phyloP scores from a whole-genome alignment of 495 filamentous ascomycete genomes.

The Aspergillus bridgeri region DNA sequence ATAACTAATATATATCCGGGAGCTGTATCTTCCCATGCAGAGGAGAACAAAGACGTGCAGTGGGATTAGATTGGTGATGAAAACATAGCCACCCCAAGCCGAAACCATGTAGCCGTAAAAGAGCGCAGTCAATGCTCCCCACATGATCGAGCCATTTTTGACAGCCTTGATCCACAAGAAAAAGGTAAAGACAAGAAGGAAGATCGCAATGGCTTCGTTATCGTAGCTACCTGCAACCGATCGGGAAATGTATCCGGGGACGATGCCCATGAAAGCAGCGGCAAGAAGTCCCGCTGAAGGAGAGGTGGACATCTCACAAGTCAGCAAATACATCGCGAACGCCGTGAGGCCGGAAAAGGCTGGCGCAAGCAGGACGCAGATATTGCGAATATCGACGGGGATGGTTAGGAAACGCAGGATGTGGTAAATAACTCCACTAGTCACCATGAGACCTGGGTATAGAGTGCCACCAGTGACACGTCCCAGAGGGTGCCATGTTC shows the following conservation, averaged over 20 bases:
- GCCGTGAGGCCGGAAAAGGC: slow-evolving; percentile 95
- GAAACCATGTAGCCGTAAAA: slow-evolving; percentile 99
- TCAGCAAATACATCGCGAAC: slow-evolving; percentile 90
- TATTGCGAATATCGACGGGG: slow-evolving; percentile 97
- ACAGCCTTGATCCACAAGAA: slow-evolving; percentile 98
- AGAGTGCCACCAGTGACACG: slow-evolving; percentile 98
- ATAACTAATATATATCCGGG: slow-evolving; percentile 91
- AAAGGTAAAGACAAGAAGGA: slow-evolving; percentile 97
- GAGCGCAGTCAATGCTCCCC: slow-evolving; percentile 89
- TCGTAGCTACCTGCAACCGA: slow-evolving; percentile 99
- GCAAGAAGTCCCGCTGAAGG: slow-evolving; percentile 93
- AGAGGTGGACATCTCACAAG: slow-evolving; percentile 90
- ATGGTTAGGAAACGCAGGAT: slow-evolving; percentile 85
- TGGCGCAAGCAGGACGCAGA: slow-evolving; percentile 95
- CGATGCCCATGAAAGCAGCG: slow-evolving; percentile 94
- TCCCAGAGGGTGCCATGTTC: slow-evolving; percentile 98
- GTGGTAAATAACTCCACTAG: slow-evolving; percentile 95
- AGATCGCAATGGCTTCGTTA: slow-evolving; percentile 99
- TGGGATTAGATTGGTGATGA: slow-evolving; percentile 97
- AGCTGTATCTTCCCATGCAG: slow-evolving; percentile 95
- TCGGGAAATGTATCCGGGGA: slow-evolving; percentile 94
- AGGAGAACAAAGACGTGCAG: slow-evolving; percentile 94
- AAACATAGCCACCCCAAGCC: slow-evolving; percentile 99
- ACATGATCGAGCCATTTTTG: slow-evolving; percentile 92
- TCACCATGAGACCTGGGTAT: slow-evolving; percentile 99